Conservation (phyloP, 257 asterid genomes). For the Knoxia roxburghii region DNA sequence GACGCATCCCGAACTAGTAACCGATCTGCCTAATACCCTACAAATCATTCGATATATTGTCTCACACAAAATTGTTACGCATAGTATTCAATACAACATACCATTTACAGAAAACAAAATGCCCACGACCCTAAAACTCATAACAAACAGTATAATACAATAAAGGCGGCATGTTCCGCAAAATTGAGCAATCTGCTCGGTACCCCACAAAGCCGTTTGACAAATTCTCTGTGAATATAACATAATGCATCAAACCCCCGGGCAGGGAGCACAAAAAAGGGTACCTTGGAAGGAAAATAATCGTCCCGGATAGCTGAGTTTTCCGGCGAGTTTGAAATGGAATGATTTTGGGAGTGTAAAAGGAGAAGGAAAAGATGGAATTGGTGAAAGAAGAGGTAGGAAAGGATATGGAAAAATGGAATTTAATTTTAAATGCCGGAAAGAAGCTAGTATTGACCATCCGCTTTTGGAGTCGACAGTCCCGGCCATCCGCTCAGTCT, state of each 20-base stretch:
- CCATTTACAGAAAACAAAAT: neutral
- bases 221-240: neutral
- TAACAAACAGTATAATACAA: too few species aligned
- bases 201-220: neutral
- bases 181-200: neutral
- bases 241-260: too few species aligned
- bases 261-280: too few species aligned
- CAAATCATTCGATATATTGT: neutral
- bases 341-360: too few species aligned
- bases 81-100: too few species aligned
- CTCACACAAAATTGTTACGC: neutral
- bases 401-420: too few species aligned
- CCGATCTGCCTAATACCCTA: neutral
- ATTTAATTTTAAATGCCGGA: too few species aligned
- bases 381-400: too few species aligned
- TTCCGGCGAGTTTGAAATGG: too few species aligned
- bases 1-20: too few species aligned
- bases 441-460: neutral
- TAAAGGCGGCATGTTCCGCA: neutral
- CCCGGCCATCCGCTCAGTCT: constrained; percentile 11
- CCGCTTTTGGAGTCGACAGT: constrained; percentile 13
- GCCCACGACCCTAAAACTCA: neutral
- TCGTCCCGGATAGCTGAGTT: neutral
- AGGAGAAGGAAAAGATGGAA: too few species aligned
- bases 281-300: constrained; percentile 7